These are phyloP conservation scores for Wickerhamiella infanticola DNA, from an alignment of 1,139 yeast species.

Conservation along the genomic window DNA sequence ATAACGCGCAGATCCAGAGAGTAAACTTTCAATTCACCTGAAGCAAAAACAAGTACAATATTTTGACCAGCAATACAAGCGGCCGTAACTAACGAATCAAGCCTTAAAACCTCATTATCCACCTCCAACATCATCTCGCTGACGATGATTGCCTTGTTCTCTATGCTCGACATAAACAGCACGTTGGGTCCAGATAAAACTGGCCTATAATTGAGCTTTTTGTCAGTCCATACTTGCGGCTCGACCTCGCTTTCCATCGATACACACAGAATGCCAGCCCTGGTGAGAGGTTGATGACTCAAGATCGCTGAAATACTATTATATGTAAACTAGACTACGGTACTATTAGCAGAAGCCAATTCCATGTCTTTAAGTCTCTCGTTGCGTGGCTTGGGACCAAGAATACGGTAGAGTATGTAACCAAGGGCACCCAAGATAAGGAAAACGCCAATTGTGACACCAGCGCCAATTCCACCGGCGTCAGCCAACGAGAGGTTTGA, in stretches of 20 bases:
- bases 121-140: neutral
- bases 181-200: neutral
- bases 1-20: neutral
- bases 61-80: neutral
- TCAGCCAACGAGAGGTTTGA: conserved; percentile 23
- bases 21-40: neutral
- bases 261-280: neutral
- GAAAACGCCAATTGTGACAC: conserved; percentile 31
- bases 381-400: neutral
- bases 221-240: too few species aligned
- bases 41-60: neutral
- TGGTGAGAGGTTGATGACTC: neutral
- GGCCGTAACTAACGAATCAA: neutral
- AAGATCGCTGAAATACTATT: too few species aligned
- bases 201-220: neutral
- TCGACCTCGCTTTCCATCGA: too few species aligned
- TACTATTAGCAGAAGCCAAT: too few species aligned
- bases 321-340: too few species aligned
- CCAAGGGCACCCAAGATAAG: conserved; percentile 13
- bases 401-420: neutral
- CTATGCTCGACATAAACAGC: neutral
- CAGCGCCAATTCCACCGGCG: conserved; percentile 39
- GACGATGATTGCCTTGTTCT: neutral
- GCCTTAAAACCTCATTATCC: neutral
- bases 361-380: too few species aligned